phyloP scores from a whole-genome alignment of 1,284 basidiomycete genomes.

The Apiotrichum domesticum region DNA sequence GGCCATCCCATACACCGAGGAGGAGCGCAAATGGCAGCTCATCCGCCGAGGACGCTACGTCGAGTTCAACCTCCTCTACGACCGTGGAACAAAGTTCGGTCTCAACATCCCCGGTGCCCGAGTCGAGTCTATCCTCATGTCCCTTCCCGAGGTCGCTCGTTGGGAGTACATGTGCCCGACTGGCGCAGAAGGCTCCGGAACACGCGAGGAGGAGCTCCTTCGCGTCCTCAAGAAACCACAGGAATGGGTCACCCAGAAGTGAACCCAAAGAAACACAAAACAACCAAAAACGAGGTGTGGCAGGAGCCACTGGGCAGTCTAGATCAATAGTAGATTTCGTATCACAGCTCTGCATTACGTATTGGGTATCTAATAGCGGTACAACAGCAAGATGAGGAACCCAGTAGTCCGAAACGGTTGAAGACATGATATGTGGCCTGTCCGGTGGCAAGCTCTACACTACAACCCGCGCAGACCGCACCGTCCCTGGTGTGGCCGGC shows the following conservation, averaged over 20 bases:
- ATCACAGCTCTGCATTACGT: conserved; percentile 2
- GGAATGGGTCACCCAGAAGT: conserved; percentile 55
- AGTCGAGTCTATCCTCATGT: conserved; percentile 90
- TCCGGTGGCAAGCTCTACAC: not conserved
- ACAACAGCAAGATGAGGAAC: not conserved
- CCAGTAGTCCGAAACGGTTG: too few species aligned
- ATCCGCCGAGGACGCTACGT: conserved; percentile 82
- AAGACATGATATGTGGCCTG: too few species aligned
- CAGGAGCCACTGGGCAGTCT: too few species aligned
- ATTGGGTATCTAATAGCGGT: not conserved
- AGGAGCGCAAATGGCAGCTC: conserved; percentile 77
- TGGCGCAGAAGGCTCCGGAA: conserved; percentile 57
- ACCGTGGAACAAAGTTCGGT: conserved; percentile 65
- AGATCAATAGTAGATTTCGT: too few species aligned
- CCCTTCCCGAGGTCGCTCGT: conserved; percentile 74
- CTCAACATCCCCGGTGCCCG: conserved; percentile 83
- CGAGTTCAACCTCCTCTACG: conserved; percentile 89
- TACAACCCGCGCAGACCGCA: not conserved
- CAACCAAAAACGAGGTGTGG: too few species aligned
- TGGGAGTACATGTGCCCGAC: conserved; percentile 91
- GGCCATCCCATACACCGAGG: conserved; percentile 56
- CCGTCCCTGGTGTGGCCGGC: not conserved
- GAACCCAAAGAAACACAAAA: not conserved
- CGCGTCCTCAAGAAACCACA: conserved; percentile 63
- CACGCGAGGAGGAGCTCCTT: conserved; percentile 65